Evolutionary conservation across 257 asterid species (phyloP).

Genomic region (Lavandula angustifolia): DNA sequence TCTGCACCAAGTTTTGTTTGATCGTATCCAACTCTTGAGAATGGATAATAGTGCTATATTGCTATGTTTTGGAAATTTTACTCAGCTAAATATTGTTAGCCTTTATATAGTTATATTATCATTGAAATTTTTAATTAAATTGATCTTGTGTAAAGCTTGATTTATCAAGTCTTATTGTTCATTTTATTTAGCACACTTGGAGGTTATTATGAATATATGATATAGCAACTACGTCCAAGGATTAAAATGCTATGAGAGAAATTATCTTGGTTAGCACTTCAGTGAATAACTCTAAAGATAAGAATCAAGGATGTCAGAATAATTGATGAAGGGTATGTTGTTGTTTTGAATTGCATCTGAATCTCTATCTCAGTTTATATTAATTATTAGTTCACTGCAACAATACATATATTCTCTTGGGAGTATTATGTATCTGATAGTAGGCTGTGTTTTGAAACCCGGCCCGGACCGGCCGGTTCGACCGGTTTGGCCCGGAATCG

Average conservation of each 20-base stretch:
- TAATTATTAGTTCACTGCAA: too few species aligned
- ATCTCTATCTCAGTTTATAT: not conserved
- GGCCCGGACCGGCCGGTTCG: too few species aligned
- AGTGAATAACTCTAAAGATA: not conserved
- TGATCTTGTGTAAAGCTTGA: too few species aligned
- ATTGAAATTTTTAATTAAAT: too few species aligned
- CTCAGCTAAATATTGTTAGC: too few species aligned
- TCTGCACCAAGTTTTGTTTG: conserved; percentile 21
- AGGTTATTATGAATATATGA: not conserved
- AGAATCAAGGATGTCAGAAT: too few species aligned
- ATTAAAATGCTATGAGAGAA: not conserved
- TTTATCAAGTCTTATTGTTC: not conserved
- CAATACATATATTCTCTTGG: too few species aligned
- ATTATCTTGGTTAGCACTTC: not conserved
- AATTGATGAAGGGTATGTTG: not conserved
- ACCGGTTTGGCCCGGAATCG: too few species aligned
- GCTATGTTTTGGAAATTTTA: not conserved
- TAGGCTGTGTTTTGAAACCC: not conserved
- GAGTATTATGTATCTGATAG: not conserved
- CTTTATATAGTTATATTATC: too few species aligned
- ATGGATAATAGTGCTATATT: conserved; percentile 3
- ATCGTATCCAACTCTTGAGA: not conserved
- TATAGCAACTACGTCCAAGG: too few species aligned
- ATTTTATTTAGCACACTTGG: not conserved
- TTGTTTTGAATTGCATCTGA: not conserved